phyloP scores from a whole-genome alignment of 2,329 filamentous ascomycete species.

The Curvularia lunata region DNA sequence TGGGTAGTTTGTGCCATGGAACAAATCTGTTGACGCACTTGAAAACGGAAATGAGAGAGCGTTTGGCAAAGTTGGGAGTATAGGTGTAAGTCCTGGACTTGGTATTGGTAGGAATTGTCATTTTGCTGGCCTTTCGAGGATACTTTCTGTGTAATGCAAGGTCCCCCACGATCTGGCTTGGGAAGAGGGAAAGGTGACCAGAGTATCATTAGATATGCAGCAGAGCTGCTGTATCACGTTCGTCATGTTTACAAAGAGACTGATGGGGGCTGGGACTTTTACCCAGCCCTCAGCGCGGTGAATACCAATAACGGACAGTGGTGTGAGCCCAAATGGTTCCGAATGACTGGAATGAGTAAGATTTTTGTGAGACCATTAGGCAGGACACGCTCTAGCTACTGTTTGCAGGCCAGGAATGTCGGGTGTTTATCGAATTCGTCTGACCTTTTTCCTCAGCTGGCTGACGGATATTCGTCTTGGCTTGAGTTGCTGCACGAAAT shows the following conservation, averaged over 20 bases:
- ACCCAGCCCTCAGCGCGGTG: background rate
- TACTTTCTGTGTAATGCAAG: background rate
- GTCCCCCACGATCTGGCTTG: background rate
- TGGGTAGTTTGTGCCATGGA: slow-evolving; percentile 55
- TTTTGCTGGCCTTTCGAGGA: background rate
- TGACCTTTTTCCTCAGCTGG: background rate
- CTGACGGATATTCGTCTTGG: background rate
- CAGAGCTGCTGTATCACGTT: background rate
- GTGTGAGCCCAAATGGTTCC: background rate
- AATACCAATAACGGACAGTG: background rate
- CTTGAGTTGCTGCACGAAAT: background rate
- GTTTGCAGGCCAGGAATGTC: background rate
- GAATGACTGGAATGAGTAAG: background rate
- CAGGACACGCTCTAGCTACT: background rate
- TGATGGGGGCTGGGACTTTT: background rate
- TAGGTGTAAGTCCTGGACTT: slow-evolving; percentile 10
- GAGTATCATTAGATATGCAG: background rate
- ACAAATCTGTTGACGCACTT: slow-evolving; percentile 50
- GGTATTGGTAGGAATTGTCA: background rate
- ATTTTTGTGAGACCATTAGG: background rate
- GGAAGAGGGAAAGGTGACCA: background rate
- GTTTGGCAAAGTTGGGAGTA: slow-evolving; percentile 21
- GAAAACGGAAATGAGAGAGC: slow-evolving; percentile 42
- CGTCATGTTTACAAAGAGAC: background rate
- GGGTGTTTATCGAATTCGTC: background rate